Conservation (phyloP, 2,329 filamentous ascomycete species). For the Claviceps africana region DNA sequence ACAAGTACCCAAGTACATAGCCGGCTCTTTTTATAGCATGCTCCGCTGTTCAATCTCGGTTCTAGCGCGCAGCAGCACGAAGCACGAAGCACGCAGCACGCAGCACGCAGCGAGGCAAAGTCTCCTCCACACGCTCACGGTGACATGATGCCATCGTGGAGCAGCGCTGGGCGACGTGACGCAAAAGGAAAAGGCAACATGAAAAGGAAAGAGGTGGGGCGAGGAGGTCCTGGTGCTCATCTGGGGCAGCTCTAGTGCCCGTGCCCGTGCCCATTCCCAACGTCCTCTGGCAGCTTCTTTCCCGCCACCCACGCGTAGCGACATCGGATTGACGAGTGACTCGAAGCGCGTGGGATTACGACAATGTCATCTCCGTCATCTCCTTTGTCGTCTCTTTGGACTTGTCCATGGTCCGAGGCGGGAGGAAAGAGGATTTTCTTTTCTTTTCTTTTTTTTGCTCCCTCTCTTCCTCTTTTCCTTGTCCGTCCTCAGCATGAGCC, state of each 20-base stretch:
- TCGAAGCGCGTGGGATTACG: background rate
- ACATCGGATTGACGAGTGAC: background rate
- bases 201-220: too few relatives aligned
- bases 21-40: too few relatives aligned
- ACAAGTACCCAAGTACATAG: too few relatives aligned
- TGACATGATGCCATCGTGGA: slow-evolving; percentile 6
- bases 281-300: background rate
- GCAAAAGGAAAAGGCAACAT: too few relatives aligned
- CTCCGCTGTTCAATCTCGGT: background rate
- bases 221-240: background rate
- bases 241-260: background rate
- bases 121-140: background rate
- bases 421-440: background rate
- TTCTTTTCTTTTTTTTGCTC: too few relatives aligned
- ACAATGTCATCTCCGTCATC: background rate
- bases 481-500: background rate
- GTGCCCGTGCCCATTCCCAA: background rate
- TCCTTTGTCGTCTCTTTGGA: background rate
- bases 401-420: background rate
- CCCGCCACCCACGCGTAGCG: background rate
- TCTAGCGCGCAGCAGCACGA: background rate
- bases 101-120: background rate
- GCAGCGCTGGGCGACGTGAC: slow-evolving; percentile 4
- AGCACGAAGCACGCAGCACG: background rate
- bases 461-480: too few relatives aligned